These are phyloP conservation scores for Tetracladium marchalianum DNA, from an alignment of 495 filamentous ascomycete genomes.

Conservation along the genomic window DNA sequence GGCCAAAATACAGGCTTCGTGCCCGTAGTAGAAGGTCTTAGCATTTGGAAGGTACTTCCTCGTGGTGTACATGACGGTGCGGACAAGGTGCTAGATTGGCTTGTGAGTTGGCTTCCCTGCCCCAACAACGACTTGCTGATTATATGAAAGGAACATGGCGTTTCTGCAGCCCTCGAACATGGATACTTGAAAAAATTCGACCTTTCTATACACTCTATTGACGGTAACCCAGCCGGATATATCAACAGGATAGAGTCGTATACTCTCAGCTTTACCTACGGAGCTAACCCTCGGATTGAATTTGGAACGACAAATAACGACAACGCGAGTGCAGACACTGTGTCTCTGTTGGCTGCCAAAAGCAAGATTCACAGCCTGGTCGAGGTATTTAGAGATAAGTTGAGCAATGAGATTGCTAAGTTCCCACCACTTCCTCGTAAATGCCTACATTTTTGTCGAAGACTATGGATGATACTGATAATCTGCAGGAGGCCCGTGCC, in stretches of 20 bases:
- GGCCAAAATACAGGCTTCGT: neutral
- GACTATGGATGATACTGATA: neutral
- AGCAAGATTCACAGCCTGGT: neutral
- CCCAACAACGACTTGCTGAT: neutral
- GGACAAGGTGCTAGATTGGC: conserved; percentile 16
- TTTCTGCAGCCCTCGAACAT: conserved; percentile 12
- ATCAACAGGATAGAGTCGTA: conserved; percentile 16
- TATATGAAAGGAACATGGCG: conserved; percentile 13
- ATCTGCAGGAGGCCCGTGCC: neutral
- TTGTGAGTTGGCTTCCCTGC: conserved; percentile 7
- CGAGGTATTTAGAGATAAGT: neutral
- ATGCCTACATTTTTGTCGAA: neutral
- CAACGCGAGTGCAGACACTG: neutral
- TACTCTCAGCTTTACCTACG: conserved; percentile 13
- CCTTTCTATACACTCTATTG: conserved; percentile 10
- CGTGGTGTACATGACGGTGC: conserved; percentile 1
- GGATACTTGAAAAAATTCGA: conserved; percentile 14
- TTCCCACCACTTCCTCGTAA: neutral
- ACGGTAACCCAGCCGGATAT: neutral
- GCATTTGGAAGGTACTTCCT: conserved; percentile 10
- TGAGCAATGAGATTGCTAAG: neutral
- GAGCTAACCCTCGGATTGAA: neutral
- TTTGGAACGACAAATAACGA: neutral
- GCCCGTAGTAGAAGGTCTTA: neutral
- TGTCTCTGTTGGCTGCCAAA: neutral